A percentile compares a stretch with the other conserved stretches of the same genome.
Conservation (phyloP, 169 alveolate species). For the Cryptosporidium tyzzeri region DNA sequence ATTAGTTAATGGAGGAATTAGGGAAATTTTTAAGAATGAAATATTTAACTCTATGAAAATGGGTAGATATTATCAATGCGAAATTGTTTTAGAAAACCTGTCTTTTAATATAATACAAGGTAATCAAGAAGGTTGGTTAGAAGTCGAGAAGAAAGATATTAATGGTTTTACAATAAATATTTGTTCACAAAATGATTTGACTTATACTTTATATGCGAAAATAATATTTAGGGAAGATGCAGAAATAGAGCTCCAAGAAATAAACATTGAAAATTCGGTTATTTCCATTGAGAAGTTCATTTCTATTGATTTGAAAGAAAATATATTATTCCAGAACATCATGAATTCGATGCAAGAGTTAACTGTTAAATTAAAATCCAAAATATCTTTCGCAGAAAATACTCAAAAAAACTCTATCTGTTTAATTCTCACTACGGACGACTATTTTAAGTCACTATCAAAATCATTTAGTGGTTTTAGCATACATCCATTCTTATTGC, state of each 20-base stretch:
- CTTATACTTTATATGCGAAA: not conserved
- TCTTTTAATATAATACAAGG: not conserved
- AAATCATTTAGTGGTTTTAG: constrained; percentile 52
- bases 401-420: not conserved
- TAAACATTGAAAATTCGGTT: not conserved
- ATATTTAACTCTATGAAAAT: constrained; percentile 14
- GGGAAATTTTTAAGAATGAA: constrained; percentile 19
- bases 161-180: constrained; percentile 1
- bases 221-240: not conserved
- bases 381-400: not conserved
- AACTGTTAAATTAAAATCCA: not conserved
- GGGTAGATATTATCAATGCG: constrained; percentile 46
- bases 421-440: constrained; percentile 2
- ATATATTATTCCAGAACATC: not conserved
- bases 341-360: not conserved
- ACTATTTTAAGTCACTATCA: constrained; percentile 33
- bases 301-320: not conserved
- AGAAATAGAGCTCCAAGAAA: not conserved
- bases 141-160: not conserved
- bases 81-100: not conserved
- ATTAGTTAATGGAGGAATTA: constrained; percentile 43
- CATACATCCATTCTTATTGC: constrained; percentile 53
- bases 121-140: not conserved
- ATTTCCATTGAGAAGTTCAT: not conserved
- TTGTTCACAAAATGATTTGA: not conserved